Evolutionary conservation across 129 eudicot species (phyloP).

Genomic region (Kitagawia praeruptora): DNA sequence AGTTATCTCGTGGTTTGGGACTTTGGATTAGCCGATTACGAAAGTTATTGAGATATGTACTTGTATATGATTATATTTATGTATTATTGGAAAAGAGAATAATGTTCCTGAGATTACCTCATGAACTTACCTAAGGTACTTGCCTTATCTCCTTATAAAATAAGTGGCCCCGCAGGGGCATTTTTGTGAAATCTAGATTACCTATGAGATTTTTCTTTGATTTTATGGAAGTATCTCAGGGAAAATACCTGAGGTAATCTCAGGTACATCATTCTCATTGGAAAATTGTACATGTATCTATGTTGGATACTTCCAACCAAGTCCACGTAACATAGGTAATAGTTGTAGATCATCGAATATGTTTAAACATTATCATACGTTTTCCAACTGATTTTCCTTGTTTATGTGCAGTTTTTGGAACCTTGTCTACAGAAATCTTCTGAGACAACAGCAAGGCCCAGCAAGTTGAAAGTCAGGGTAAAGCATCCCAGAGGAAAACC

Average conservation of each 20-base stretch:
- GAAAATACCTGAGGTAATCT: no score
- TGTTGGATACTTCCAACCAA: background rate
- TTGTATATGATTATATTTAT: background rate
- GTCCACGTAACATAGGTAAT: background rate
- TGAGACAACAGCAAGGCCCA: conserved; percentile 8
- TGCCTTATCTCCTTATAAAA: no score
- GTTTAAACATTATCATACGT: background rate
- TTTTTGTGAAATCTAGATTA: no score
- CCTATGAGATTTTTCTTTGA: no score
- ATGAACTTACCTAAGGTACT: no score
- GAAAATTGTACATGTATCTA: background rate
- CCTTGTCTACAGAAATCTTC: conserved; percentile 22
- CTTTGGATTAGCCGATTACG: no score
- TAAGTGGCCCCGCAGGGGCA: no score
- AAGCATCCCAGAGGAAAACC: conserved; percentile 14
- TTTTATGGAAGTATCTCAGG: no score
- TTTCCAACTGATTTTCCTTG: background rate
- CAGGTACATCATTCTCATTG: no score
- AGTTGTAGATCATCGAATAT: background rate
- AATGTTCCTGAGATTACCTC: no score
- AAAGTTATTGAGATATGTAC: background rate
- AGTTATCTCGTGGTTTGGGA: background rate
- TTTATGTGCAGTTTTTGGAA: background rate
- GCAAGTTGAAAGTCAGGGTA: conserved; percentile 22
- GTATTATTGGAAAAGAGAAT: no score